Evolutionary conservation across 2,329 filamentous ascomycete genomes (phyloP).

Genomic region (Tolypocladium amazonense): DNA sequence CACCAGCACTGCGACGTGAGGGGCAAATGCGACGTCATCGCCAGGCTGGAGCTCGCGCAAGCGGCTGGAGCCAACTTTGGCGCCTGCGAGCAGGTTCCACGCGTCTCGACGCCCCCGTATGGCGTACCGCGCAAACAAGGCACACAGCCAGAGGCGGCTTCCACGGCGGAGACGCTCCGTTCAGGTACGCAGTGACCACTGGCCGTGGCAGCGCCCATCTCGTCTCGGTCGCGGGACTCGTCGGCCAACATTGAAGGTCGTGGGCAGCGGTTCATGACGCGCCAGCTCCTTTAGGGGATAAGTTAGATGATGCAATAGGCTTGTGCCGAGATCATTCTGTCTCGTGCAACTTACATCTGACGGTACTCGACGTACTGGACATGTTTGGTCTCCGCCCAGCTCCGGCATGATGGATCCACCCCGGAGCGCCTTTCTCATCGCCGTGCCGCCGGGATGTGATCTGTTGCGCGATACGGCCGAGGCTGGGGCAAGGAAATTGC

Average conservation of each 20-base stretch:
- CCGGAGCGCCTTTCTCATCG: background rate
- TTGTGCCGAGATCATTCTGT: background rate
- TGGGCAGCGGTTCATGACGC: too few relatives aligned
- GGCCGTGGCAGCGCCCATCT: too few relatives aligned
- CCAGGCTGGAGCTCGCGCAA: background rate
- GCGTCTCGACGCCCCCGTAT: background rate
- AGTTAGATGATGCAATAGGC: background rate
- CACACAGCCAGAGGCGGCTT: background rate
- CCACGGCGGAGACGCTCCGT: background rate
- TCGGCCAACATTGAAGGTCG: too few relatives aligned
- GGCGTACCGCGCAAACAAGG: background rate
- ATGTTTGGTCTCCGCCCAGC: background rate
- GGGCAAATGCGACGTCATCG: background rate
- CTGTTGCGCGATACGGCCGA: background rate
- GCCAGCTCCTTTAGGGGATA: too few relatives aligned
- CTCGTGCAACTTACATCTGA: too few relatives aligned
- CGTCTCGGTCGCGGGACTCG: too few relatives aligned
- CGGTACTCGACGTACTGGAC: too few relatives aligned
- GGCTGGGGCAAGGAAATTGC: background rate
- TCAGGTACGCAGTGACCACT: background rate
- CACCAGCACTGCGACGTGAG: background rate
- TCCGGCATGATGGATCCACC: background rate
- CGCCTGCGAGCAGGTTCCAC: background rate
- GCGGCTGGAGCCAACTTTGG: background rate
- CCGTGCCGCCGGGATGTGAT: background rate